Evolutionary conservation across 129 eudicot genomes (phyloP).

Genomic region (Flaveria ramosissima): DNA sequence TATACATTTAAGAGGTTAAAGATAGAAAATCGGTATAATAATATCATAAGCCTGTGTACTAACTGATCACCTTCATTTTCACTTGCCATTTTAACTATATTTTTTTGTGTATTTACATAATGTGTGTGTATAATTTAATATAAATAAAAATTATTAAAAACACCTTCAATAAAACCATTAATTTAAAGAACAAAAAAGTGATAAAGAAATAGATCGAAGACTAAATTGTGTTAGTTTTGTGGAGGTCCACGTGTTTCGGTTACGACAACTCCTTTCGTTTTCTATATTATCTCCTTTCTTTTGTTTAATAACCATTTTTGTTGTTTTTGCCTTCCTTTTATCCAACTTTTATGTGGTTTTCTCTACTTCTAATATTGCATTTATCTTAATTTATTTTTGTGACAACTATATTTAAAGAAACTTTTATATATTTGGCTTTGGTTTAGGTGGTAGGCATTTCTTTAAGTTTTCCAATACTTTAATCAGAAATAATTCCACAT

Average conservation of each 20-base stretch:
- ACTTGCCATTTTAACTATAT: too few species aligned
- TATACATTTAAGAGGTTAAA: too few species aligned
- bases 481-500: not conserved
- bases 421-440: not conserved
- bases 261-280: slow-evolving; percentile 34
- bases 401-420: not conserved
- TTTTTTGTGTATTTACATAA: too few species aligned
- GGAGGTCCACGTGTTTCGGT: slow-evolving; percentile 43
- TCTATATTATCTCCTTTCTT: slow-evolving; percentile 30
- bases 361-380: slow-evolving; percentile 14
- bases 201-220: not conserved
- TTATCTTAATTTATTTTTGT: not conserved
- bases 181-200: not conserved
- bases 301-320: slow-evolving; percentile 1
- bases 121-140: not conserved
- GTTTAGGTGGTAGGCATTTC: not conserved
- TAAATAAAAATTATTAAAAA: not conserved
- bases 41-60: too few species aligned
- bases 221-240: slow-evolving; percentile 19
- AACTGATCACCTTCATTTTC: too few species aligned
- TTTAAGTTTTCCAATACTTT: not conserved
- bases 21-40: too few species aligned
- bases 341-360: slow-evolving; percentile 34
- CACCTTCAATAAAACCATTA: not conserved
- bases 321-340: not conserved